These are phyloP conservation scores for Phytophthora multivora DNA, from an alignment of 352 stramenopile species.

Conservation along the genomic window DNA sequence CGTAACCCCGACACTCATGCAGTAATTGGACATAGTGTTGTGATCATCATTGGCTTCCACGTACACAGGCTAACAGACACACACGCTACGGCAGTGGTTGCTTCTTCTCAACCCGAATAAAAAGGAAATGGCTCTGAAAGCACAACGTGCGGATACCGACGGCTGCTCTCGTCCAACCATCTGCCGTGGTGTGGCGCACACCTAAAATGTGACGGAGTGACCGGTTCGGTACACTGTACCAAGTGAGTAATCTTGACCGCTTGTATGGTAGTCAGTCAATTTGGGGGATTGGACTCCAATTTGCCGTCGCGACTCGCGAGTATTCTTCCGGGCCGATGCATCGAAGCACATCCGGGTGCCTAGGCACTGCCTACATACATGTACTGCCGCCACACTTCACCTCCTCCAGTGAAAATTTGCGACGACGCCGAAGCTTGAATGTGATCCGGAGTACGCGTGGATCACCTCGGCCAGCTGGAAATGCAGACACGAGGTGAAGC, in stretches of 20 bases:
- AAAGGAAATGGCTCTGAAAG: conserved; percentile 2
- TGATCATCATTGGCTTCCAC: conserved; percentile 44
- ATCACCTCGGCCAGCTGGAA: conserved; percentile 22
- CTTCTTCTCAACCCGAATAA: background rate
- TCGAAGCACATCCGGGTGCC: background rate
- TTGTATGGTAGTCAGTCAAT: conserved; percentile 20
- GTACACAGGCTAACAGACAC: background rate
- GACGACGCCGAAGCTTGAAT: conserved; percentile 2
- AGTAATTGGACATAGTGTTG: conserved; percentile 67
- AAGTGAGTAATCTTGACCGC: background rate
- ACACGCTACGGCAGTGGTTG: background rate
- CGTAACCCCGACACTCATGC: conserved; percentile 42
- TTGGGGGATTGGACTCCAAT: background rate
- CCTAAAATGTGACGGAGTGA: conserved; percentile 10
- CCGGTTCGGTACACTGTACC: conserved; percentile 1
- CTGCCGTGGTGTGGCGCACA: conserved; percentile 8
- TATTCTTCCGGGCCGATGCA: background rate
- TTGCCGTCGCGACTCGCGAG: no score
- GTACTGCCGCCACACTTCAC: background rate
- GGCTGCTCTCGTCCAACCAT: conserved; percentile 28
- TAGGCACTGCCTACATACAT: no score
- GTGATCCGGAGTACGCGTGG: conserved; percentile 9
- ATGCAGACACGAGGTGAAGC: conserved; percentile 4
- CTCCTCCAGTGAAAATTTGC: conserved; percentile 10
- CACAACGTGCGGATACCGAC: background rate